Conservation (phyloP, 257 asterid genomes). For the Linaria vulgaris region DNA sequence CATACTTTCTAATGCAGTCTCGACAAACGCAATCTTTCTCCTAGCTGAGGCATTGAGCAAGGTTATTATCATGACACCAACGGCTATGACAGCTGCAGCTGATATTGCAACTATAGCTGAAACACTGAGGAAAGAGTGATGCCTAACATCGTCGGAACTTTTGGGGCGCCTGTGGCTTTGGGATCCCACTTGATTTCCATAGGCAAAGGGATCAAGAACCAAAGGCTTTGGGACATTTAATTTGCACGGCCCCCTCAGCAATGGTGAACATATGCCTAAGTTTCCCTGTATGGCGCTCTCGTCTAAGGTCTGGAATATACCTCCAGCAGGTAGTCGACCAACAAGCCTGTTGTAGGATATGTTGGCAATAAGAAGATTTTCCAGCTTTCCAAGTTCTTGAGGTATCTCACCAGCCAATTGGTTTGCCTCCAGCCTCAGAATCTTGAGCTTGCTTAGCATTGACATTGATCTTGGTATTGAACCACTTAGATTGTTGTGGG, state of each 20-base stretch:
- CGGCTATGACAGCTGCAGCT: constrained; percentile 64
- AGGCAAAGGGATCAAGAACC: constrained; percentile 83
- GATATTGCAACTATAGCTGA: constrained; percentile 83
- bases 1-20: constrained; percentile 79
- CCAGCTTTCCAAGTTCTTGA: constrained; percentile 61
- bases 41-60: constrained; percentile 73
- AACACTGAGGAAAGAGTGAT: constrained; percentile 67
- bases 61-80: constrained; percentile 68
- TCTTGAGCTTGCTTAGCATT: constrained; percentile 66
- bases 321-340: constrained; percentile 74
- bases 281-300: constrained; percentile 75
- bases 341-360: constrained; percentile 74
- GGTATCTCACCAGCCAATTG: constrained; percentile 90
- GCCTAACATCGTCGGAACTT: constrained; percentile 26
- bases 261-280: constrained; percentile 81
- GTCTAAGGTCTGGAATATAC: constrained; percentile 73
- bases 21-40: constrained; percentile 54
- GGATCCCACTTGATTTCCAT: constrained; percentile 48
- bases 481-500: constrained; percentile 72
- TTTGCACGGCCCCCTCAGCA: constrained; percentile 77
- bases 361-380: constrained; percentile 80
- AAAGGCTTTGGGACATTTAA: constrained; percentile 84
- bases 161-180: constrained; percentile 24
- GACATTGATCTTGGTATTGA: constrained; percentile 72
- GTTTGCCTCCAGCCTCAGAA: constrained; percentile 76